Evolutionary conservation across 352 stramenopile genomes (phyloP).

Genomic region (Pythium graminicola): DNA sequence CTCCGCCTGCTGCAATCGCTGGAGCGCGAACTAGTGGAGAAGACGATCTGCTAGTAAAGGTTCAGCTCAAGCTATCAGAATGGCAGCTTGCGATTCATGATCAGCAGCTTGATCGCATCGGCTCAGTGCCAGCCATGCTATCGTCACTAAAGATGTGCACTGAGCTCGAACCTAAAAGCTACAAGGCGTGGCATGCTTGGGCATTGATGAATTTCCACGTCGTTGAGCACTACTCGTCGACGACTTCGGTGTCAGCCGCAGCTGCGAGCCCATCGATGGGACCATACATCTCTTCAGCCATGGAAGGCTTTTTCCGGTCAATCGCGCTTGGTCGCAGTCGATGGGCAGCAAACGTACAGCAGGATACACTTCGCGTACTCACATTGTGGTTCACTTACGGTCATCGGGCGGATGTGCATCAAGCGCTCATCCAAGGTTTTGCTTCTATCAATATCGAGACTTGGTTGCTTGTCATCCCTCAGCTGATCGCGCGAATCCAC

Average conservation of each 20-base stretch:
- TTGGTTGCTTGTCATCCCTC: constrained; percentile 99
- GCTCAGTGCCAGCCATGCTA: constrained; percentile 62
- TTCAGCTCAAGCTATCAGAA: constrained; percentile 73
- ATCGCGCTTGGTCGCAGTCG: constrained; percentile 94
- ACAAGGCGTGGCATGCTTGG: constrained; percentile 98
- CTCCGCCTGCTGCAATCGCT: constrained; percentile 25
- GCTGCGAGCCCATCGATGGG: constrained; percentile 44
- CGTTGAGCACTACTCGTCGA: constrained; percentile 83
- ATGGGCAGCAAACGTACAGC: constrained; percentile 79
- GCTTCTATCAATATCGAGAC: constrained; percentile 94
- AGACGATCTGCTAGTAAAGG: constrained; percentile 76
- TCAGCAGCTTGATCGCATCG: constrained; percentile 62
- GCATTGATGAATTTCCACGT: constrained; percentile 97
- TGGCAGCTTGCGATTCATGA: constrained; percentile 82
- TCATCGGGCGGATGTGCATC: constrained; percentile 86
- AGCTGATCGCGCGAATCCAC: constrained; percentile 94
- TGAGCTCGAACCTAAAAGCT: constrained; percentile 84
- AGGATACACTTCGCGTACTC: constrained; percentile 98
- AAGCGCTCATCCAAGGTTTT: constrained; percentile 80
- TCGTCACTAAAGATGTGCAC: constrained; percentile 79
- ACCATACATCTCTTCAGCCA: constrained; percentile 88
- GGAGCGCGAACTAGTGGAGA: constrained; percentile 23
- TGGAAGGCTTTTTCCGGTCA: constrained; percentile 97
- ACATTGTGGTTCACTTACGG: constrained; percentile 99
- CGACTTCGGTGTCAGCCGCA: constrained; percentile 39